A percentile compares a stretch with the other conserved stretches of the same genome.
Evolutionary conservation across 1,284 basidiomycete species (phyloP).

Genomic region (Tetrapyrgos nigripes): DNA sequence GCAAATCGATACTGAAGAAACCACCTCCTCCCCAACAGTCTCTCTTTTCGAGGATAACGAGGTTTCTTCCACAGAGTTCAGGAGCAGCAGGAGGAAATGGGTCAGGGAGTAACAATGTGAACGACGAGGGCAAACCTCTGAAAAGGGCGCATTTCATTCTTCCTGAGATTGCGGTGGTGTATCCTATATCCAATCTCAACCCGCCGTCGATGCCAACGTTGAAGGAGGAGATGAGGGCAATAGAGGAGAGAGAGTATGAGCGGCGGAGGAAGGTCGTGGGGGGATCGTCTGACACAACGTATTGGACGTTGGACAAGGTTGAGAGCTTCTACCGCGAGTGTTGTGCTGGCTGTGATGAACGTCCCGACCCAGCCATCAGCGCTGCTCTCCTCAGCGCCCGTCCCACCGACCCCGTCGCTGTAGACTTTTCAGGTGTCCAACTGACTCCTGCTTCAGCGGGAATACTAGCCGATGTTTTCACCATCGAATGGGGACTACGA

Average conservation of each 20-base stretch:
- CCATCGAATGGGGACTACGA: slow-evolving; percentile 88
- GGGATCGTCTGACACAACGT: slow-evolving; percentile 53
- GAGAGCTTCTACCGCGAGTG: slow-evolving; percentile 84
- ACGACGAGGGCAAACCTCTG: slow-evolving; percentile 44
- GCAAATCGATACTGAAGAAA: slow-evolving; percentile 81
- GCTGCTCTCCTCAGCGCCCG: slow-evolving; percentile 76
- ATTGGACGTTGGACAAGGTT: slow-evolving; percentile 84
- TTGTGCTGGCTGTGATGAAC: slow-evolving; percentile 78
- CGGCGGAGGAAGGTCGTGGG: slow-evolving; percentile 65
- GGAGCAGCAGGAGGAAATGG: slow-evolving; percentile 2
- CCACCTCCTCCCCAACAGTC: slow-evolving; percentile 72
- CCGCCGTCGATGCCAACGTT: slow-evolving; percentile 80
- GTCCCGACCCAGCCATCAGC: slow-evolving; percentile 68
- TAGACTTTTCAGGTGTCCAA: slow-evolving; percentile 82
- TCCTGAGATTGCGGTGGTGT: slow-evolving; percentile 82
- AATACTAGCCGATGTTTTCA: slow-evolving; percentile 87
- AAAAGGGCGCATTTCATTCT: slow-evolving; percentile 88
- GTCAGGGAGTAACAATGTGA: background rate
- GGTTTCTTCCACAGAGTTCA: slow-evolving; percentile 54
- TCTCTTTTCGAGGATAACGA: slow-evolving; percentile 75
- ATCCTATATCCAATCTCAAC: slow-evolving; percentile 82
- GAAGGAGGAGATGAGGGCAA: slow-evolving; percentile 75
- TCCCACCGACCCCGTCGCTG: slow-evolving; percentile 62
- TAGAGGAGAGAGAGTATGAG: slow-evolving; percentile 72
- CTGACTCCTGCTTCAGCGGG: slow-evolving; percentile 75